Percentiles rank a stretch among this genome's conserved stretches.
These are phyloP conservation scores for Pleurozium schreberi DNA, from an alignment of 225 moss, liverwort and hornwort species.

Conservation along the genomic window DNA sequence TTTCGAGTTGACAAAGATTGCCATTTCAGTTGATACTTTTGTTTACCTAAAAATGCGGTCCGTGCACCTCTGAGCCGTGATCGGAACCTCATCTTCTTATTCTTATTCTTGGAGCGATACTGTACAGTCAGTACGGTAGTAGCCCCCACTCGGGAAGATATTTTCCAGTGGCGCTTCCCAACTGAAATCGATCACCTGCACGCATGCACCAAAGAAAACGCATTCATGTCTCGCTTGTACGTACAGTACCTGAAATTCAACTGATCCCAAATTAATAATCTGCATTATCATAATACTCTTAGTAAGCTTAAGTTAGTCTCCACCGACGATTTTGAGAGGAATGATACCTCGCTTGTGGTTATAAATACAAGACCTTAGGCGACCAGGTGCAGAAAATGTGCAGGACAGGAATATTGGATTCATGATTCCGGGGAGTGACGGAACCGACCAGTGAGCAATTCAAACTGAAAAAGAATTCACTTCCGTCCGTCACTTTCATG, in stretches of 20 bases:
- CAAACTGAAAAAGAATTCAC: too few species aligned
- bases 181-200: not conserved
- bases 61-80: not conserved
- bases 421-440: not conserved
- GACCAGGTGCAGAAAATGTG: not conserved
- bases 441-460: too few species aligned
- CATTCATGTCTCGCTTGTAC: not conserved
- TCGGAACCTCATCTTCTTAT: not conserved
- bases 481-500: too few species aligned
- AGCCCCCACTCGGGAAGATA: not conserved
- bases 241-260: too few species aligned
- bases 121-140: not conserved
- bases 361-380: not conserved
- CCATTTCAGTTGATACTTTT: not conserved
- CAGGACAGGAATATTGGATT: not conserved
- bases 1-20: not conserved
- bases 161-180: not conserved
- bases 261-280: not conserved
- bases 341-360: not conserved
- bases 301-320: not conserved
- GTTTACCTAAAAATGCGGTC: not conserved
- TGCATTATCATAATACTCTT: too few species aligned
- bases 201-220: not conserved
- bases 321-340: not conserved
- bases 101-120: not conserved